phyloP scores from a whole-genome alignment of 2,329 filamentous ascomycete genomes.

The Lachnellula suecica region DNA sequence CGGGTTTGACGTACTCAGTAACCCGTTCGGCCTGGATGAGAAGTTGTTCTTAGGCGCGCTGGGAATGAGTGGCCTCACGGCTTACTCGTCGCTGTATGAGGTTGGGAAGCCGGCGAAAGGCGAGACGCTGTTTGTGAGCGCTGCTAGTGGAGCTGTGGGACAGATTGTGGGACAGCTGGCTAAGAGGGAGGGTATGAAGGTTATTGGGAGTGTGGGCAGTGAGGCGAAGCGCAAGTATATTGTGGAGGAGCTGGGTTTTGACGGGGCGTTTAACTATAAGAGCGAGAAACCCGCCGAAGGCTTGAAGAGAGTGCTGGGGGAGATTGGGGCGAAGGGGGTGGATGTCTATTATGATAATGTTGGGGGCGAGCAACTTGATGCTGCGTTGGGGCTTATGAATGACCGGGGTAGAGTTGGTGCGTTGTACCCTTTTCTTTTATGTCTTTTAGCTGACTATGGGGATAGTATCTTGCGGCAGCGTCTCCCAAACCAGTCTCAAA shows the following conservation, averaged over 20 bases:
- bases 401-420: constrained; percentile 57
- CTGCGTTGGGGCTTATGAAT: constrained; percentile 62
- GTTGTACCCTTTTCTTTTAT: not conserved
- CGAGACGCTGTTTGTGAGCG: constrained; percentile 72
- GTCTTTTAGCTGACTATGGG: constrained; percentile 1
- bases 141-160: constrained; percentile 70
- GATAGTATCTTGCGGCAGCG: constrained; percentile 55
- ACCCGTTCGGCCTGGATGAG: constrained; percentile 64
- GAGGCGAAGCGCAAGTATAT: constrained; percentile 74
- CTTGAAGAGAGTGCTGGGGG: constrained; percentile 48
- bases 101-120: constrained; percentile 68
- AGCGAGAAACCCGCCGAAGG: constrained; percentile 64
- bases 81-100: constrained; percentile 69
- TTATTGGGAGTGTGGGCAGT: constrained; percentile 72
- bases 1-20: constrained; percentile 56
- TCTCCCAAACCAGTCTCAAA: constrained; percentile 64
- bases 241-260: constrained; percentile 69
- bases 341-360: constrained; percentile 83
- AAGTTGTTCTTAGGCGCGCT: constrained; percentile 71
- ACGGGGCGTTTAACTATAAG: constrained; percentile 78
- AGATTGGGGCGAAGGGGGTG: constrained; percentile 65
- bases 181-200: constrained; percentile 70
- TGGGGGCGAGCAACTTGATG: constrained; percentile 71
- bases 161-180: constrained; percentile 68
- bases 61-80: constrained; percentile 75